Evolutionary conservation across 345 rosid genomes (phyloP).

Genomic region (Microcos paniculata): DNA sequence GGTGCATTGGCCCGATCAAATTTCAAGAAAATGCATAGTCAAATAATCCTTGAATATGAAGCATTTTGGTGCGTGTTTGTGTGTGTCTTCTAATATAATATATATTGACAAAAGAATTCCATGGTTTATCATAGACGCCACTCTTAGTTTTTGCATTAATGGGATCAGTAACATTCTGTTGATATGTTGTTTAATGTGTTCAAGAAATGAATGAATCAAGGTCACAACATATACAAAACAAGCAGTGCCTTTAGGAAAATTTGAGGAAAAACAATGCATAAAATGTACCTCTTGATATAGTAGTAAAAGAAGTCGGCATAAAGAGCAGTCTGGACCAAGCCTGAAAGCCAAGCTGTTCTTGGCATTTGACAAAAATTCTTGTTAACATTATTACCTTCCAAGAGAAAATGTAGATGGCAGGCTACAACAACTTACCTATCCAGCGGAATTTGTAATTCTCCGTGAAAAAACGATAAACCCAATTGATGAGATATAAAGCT

Average conservation of each 20-base stretch:
- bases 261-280: not conserved
- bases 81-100: too few relatives aligned
- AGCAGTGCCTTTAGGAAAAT: not conserved
- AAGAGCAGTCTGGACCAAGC: conserved; percentile 46
- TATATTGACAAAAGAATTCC: not conserved
- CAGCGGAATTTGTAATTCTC: conserved; percentile 31
- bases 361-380: not conserved
- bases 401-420: not conserved
- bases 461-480: conserved; percentile 42
- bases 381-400: not conserved
- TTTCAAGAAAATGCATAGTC: not conserved
- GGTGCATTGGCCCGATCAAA: not conserved
- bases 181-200: not conserved
- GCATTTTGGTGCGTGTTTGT: too few relatives aligned
- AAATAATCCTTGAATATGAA: not conserved
- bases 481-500: conserved; percentile 46
- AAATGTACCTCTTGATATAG: conserved; percentile 41
- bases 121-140: not conserved
- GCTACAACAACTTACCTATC: conserved; percentile 37
- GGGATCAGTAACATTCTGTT: not conserved
- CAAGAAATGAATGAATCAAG: not conserved
- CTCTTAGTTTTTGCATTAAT: not conserved
- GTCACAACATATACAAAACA: not conserved
- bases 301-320: conserved; percentile 54
- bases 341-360: conserved; percentile 47